Percentiles rank a stretch among this genome's conserved stretches.
These are phyloP conservation scores for Boletus subparvulus DNA, from an alignment of 768 basidiomycete genomes.

Conservation along the genomic window DNA sequence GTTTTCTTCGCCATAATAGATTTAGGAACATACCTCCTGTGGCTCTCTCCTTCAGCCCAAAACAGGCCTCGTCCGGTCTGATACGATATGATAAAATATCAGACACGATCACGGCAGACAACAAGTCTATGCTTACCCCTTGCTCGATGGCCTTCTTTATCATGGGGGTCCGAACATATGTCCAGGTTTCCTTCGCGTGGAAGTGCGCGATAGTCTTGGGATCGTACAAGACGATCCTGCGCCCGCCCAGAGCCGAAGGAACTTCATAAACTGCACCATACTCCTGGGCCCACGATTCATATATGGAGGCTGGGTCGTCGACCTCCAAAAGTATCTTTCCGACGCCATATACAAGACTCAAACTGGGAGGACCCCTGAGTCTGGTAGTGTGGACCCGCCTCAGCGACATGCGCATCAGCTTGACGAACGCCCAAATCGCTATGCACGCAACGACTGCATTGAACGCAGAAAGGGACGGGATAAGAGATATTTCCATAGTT, in stretches of 20 bases:
- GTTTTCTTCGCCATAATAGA: slow-evolving; percentile 14
- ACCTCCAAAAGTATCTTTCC: background rate
- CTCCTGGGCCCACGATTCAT: slow-evolving; percentile 18
- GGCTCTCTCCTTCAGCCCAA: background rate
- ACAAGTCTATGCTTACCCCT: too few relatives aligned
- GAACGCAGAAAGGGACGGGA: background rate
- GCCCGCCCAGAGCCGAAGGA: slow-evolving; percentile 5
- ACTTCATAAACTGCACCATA: slow-evolving; percentile 13
- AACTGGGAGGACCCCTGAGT: slow-evolving; percentile 15
- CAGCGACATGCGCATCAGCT: slow-evolving; percentile 3
- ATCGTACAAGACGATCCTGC: slow-evolving; percentile 32
- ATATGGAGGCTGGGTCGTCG: background rate
- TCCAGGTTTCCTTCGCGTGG: slow-evolving; percentile 8
- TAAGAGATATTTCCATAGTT: background rate
- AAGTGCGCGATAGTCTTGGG: slow-evolving; percentile 32
- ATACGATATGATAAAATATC: too few relatives aligned
- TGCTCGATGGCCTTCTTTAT: background rate
- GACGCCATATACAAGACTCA: slow-evolving; percentile 17
- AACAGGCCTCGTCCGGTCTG: slow-evolving; percentile 31
- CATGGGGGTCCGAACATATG: slow-evolving; percentile 42
- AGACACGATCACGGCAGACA: too few relatives aligned
- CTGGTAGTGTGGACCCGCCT: background rate
- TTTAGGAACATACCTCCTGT: background rate
- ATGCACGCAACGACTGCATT: background rate
- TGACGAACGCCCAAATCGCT: slow-evolving; percentile 7